Base-by-base conservation (phyloP, 1,284 basidiomycete species). In the Cronartium quercuum region DNA sequence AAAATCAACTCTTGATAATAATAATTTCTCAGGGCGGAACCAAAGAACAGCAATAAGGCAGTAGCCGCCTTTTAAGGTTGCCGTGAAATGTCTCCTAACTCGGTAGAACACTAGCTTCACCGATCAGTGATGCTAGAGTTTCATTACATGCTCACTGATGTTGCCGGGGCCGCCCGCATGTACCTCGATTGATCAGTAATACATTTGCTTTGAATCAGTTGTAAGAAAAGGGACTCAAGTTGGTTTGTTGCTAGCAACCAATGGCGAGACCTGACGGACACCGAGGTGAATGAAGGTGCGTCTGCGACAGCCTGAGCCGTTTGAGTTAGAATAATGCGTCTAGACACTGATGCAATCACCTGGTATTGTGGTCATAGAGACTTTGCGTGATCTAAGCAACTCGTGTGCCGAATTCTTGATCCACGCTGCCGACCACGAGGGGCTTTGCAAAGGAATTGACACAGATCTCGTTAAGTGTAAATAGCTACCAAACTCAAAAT, bases 161-260 rank as follows among this genome's bases (percentile, higher is more conserved):
- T n/a, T n/a, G n/a, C n/a, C n/a, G n/a, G n/a, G 12, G 38, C 29
- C 15, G 34, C 38, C 6, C 1, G 24, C 42, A 21, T 66, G 37
- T 21, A 71, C 12, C 13, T 6, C 13, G n/a, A 73, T 35, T 38
- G 7, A 21, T 18, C 18, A 47, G 24, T 60, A 5, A 75, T 2
- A 44, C 21, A 42, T 6, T 6, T 38, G 3, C 5, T 57, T 29
- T 7, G 21, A 9, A 60, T 6, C 61, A 95, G 95, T 81, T 99
- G 96, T 83, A 88, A 95, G 24, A 86, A 87, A 78, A 84, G 87
- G 79, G 89, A 85, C 13, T 83, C 87, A 44, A 88, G 85, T 77
- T 99, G 96, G 96, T 85, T 94, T 44, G 91, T 99, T 6, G 94
- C 96, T 0, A 98, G 96, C 94, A 97, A 98, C 83, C 92, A 94